These are phyloP conservation scores for Medicago ruthenica DNA, from an alignment of 306 rosid species.

Conservation along the genomic window DNA sequence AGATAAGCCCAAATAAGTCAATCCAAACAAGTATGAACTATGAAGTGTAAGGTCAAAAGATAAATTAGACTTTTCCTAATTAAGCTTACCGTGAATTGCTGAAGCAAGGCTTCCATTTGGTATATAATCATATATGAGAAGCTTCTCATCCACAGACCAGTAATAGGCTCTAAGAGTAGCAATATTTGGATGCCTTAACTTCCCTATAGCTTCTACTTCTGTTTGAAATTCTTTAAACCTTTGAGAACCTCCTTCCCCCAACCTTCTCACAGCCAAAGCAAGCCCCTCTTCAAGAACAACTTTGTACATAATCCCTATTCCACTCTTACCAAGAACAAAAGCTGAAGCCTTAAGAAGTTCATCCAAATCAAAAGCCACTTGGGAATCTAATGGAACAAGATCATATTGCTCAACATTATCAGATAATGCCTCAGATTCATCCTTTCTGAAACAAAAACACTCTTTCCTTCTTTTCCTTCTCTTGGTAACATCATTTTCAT, in stretches of 20 bases:
- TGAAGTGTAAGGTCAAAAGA: neutral
- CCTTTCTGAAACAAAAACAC: conserved; percentile 81
- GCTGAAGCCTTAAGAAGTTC: conserved; percentile 99
- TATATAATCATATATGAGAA: conserved; percentile 89
- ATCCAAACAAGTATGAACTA: neutral
- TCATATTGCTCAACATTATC: conserved; percentile 87
- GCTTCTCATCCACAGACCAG: conserved; percentile 99
- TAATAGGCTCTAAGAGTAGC: conserved; percentile 88
- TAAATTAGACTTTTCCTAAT: neutral
- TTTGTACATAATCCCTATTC: conserved; percentile 94
- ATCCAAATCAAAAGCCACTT: conserved; percentile 87
- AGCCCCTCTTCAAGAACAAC: conserved; percentile 97
- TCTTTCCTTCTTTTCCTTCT: conserved; percentile 65
- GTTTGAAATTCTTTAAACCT: conserved; percentile 96
- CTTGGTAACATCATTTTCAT: conserved; percentile 56
- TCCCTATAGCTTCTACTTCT: conserved; percentile 98
- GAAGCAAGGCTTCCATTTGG: conserved; percentile 87
- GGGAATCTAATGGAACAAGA: conserved; percentile 84
- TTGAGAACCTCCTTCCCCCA: conserved; percentile 99
- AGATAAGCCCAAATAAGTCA: neutral
- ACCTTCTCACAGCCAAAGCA: conserved; percentile 87
- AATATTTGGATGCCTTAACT: conserved; percentile 85
- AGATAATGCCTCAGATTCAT: conserved; percentile 72
- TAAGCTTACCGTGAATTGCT: conserved; percentile 81
- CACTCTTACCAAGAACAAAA: conserved; percentile 93